Evolutionary conservation across 306 rosid species (phyloP), one percentile per base, ranked within the genome.

Genomic region (Prunus kanzakura): DNA sequence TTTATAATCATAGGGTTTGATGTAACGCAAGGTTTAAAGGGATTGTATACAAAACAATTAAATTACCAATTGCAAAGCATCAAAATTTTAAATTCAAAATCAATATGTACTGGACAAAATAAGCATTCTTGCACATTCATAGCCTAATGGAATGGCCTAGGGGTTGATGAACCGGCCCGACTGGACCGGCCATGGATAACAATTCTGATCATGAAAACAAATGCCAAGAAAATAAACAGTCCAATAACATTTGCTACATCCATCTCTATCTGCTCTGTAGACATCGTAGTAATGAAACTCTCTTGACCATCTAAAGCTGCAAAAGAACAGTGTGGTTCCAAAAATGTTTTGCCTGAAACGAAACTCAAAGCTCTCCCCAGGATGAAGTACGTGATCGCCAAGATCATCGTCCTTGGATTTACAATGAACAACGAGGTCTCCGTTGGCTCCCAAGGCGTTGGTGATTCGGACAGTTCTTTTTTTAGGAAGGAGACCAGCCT

Each of bases 321-420:
- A 75, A 32, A 18, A 69, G 14, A 81, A 81, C 14, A 41, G 49
- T 9, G 81, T 71, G 0, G 52, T 47, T 2, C 50, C 67, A 16
- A 23, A 16, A 4, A 62, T 6, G 11, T 64, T 75, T 3, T 65
- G 80, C 27, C 2, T 32, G 7, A 81, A 81, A 1, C 12, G 11
- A 47, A 80, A 81, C n/a, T 25, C 38, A n/a, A 50, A 71, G n/a
- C 45, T 62, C 0, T 22, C 63, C 43, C 55, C 56, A 2, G 20
- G 8, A 8, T 55, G 27, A 14, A 75, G 23, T 1, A 11, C 6
- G 4, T 67, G 79, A 22, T 29, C 6, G n/a, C 83, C 83, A 1
- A 80, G 69, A 41, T 74, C 79, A 56, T 80, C 71, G 64, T 74
- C 63, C n/a, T 58, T 67, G 13, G 79, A 74, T 62, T 74, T 74